phyloP scores from a whole-genome alignment of 2,329 filamentous ascomycete species.

The Colletotrichum euphorbiae region DNA sequence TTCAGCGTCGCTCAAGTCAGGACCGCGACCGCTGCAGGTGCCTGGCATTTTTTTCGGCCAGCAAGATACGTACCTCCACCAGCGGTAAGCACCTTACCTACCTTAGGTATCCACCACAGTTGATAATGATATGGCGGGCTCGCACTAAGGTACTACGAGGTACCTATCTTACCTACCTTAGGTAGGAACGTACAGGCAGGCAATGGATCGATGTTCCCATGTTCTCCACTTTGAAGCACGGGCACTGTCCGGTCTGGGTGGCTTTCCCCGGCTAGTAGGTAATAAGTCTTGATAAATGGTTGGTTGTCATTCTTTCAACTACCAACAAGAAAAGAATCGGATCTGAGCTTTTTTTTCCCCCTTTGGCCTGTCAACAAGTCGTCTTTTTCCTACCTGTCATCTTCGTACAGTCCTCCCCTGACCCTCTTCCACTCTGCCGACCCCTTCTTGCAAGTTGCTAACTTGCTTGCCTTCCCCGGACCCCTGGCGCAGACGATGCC shows the following conservation, averaged over 20 bases:
- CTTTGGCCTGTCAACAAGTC: not conserved
- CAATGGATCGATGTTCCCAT: constrained; percentile 24
- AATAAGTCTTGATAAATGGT: constrained; percentile 34
- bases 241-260: constrained; percentile 31
- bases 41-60: no score
- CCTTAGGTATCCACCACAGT: no score
- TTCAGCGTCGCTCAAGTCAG: not conserved
- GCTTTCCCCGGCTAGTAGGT: constrained; percentile 18
- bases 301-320: constrained; percentile 34
- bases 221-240: constrained; percentile 16
- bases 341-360: not conserved
- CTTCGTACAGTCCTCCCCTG: no score
- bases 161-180: not conserved
- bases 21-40: no score
- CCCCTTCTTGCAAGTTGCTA: not conserved
- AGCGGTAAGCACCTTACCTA: not conserved
- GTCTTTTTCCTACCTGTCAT: no score
- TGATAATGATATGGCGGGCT: no score
- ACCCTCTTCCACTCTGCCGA: not conserved
- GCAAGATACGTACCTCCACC: not conserved
- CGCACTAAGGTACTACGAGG: no score
- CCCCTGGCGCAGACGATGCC: constrained; percentile 31
- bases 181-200: no score
- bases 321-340: constrained; percentile 10
- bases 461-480: constrained; percentile 3